Percentiles rank a stretch among this genome's conserved stretches.
Conservation (phyloP, 2,329 filamentous ascomycete genomes). For the Penicillium sumatraense region DNA sequence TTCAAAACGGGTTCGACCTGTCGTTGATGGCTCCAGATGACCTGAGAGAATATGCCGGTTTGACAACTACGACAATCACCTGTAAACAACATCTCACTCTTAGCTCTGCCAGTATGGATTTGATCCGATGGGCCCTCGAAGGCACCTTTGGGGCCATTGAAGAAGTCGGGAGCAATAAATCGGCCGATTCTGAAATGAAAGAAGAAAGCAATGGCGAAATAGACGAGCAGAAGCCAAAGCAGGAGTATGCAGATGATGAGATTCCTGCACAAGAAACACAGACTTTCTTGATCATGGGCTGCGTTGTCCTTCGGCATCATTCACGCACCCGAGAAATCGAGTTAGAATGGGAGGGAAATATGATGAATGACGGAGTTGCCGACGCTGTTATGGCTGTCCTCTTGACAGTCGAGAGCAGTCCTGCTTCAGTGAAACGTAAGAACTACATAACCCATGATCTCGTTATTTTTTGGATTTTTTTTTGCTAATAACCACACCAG, state of each 20-base stretch:
- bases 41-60: conserved; percentile 91
- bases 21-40: conserved; percentile 97
- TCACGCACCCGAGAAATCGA: conserved; percentile 76
- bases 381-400: conserved; percentile 94
- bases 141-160: conserved; percentile 91
- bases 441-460: conserved; percentile 16
- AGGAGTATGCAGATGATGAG: conserved; percentile 52
- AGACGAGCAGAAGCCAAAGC: conserved; percentile 38
- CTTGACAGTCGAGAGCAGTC: conserved; percentile 88
- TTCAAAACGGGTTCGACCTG: conserved; percentile 97
- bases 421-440: conserved; percentile 89
- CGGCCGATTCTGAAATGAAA: conserved; percentile 19
- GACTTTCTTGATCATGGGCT: conserved; percentile 80
- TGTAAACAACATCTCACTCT: conserved; percentile 91
- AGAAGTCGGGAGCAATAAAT: conserved; percentile 40
- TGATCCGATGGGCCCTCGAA: conserved; percentile 92
- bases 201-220: conserved; percentile 43
- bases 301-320: conserved; percentile 78
- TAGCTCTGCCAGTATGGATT: conserved; percentile 83
- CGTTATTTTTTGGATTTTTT: neutral
- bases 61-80: conserved; percentile 91
- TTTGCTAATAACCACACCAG: conserved; percentile 43
- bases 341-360: conserved; percentile 96
- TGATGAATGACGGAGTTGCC: conserved; percentile 97
- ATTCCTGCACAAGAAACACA: conserved; percentile 41